Percentiles rank a stretch among this genome's conserved stretches.
Evolutionary conservation across 2,329 filamentous ascomycete genomes (phyloP).

Genomic region (Atkinsonella hypoxylon): DNA sequence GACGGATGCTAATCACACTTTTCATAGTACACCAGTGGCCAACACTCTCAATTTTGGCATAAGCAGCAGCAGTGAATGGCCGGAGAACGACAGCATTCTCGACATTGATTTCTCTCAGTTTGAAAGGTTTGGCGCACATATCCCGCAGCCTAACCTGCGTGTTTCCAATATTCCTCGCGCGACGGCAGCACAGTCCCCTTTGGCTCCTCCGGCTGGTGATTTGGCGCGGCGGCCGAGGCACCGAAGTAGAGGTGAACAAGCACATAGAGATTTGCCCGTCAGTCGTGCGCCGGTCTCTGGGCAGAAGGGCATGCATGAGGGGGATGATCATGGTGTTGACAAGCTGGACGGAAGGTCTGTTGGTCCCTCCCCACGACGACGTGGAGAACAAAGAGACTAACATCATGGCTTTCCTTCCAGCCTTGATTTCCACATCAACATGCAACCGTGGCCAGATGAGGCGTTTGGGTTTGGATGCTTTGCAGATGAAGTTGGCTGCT

Average conservation of each 20-base stretch:
- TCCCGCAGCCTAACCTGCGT: slow-evolving; percentile 2
- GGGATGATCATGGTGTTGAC: not conserved
- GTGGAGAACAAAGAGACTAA: slow-evolving; percentile 4
- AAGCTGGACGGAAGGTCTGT: slow-evolving; percentile 4
- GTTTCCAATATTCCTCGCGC: not conserved
- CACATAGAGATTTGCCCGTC: too few species aligned
- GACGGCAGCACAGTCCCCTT: not conserved
- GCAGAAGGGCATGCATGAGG: not conserved
- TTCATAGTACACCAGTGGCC: slow-evolving; percentile 3
- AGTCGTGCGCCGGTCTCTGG: not conserved
- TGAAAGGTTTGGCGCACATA: not conserved
- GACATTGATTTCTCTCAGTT: slow-evolving; percentile 3
- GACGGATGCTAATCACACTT: not conserved
- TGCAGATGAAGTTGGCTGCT: not conserved
- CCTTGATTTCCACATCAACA: not conserved
- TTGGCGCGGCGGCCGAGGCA: not conserved
- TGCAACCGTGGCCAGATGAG: not conserved
- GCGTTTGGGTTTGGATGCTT: not conserved
- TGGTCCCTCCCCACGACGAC: slow-evolving; percentile 5
- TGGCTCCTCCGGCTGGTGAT: not conserved
- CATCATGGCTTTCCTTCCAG: not conserved
- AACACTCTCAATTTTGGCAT: slow-evolving; percentile 1
- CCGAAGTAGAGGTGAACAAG: not conserved
- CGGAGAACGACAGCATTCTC: slow-evolving; percentile 1
- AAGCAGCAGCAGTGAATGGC: slow-evolving; percentile 2